Evolutionary conservation across 331 rosid species (phyloP).

Genomic region (Phaseolus coccineus): DNA sequence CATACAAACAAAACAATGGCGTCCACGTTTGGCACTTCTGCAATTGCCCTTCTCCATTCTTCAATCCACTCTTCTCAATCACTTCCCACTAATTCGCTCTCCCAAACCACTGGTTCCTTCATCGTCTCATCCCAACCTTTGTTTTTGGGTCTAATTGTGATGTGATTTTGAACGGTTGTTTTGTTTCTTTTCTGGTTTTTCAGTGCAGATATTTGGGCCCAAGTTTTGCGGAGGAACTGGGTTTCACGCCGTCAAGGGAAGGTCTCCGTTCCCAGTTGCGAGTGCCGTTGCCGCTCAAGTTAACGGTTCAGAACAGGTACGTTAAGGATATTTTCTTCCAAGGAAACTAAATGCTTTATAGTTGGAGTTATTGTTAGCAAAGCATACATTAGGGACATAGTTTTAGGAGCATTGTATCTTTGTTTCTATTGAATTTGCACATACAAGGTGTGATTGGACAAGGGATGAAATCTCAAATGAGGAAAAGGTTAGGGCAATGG

Average conservation of each 20-base stretch:
- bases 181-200: constrained; percentile 36
- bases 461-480: background rate
- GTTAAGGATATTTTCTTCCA: background rate
- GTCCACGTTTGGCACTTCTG: constrained; percentile 64
- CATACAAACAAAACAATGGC: constrained; percentile 55
- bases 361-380: background rate
- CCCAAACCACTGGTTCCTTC: constrained; percentile 63
- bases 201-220: constrained; percentile 61
- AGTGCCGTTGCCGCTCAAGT: constrained; percentile 82
- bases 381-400: background rate
- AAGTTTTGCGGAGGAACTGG: constrained; percentile 63
- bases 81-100: constrained; percentile 53
- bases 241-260: constrained; percentile 62
- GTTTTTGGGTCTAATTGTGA: background rate
- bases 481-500: background rate
- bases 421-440: background rate
- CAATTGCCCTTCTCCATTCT: constrained; percentile 60
- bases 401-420: background rate
- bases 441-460: background rate
- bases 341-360: no score
- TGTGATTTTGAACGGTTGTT: constrained; percentile 1
- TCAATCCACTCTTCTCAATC: constrained; percentile 42
- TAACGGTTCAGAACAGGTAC: constrained; percentile 73
- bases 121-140: constrained; percentile 6
- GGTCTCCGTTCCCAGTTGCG: constrained; percentile 63